phyloP scores from a whole-genome alignment of 164 flowering plant genomes.

The Sextonia rubra region DNA sequence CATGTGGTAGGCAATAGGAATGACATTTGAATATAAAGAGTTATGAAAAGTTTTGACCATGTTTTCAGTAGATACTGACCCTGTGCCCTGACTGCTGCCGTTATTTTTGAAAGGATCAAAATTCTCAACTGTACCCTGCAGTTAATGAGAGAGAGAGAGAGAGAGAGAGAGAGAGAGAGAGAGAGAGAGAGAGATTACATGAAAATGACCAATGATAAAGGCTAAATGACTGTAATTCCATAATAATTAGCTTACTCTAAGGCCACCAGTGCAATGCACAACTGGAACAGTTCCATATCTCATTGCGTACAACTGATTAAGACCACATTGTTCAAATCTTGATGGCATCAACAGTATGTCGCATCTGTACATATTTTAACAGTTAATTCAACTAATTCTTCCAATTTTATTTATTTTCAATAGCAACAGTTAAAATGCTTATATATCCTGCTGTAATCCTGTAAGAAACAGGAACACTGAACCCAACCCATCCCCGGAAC shows the following conservation, averaged over 20 bases:
- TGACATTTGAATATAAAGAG: neutral
- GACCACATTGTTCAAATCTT: constrained; percentile 96
- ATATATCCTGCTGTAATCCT: constrained; percentile 86
- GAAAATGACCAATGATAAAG: neutral
- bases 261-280: constrained; percentile 93
- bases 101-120: constrained; percentile 68
- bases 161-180: neutral
- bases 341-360: constrained; percentile 97
- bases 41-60: neutral
- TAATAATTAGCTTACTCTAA: constrained; percentile 55
- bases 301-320: constrained; percentile 97
- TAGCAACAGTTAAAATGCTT: neutral
- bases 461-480: constrained; percentile 86
- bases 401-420: neutral
- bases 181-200: neutral
- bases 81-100: constrained; percentile 72
- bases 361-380: constrained; percentile 48
- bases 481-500: constrained; percentile 97
- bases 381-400: neutral
- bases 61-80: constrained; percentile 41
- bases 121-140: constrained; percentile 80
- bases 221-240: neutral
- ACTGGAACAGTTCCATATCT: constrained; percentile 94
- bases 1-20: neutral
- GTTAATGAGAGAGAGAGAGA: neutral